phyloP scores from a whole-genome alignment of 352 stramenopile genomes.

The Heterotrichella gracilis region DNA sequence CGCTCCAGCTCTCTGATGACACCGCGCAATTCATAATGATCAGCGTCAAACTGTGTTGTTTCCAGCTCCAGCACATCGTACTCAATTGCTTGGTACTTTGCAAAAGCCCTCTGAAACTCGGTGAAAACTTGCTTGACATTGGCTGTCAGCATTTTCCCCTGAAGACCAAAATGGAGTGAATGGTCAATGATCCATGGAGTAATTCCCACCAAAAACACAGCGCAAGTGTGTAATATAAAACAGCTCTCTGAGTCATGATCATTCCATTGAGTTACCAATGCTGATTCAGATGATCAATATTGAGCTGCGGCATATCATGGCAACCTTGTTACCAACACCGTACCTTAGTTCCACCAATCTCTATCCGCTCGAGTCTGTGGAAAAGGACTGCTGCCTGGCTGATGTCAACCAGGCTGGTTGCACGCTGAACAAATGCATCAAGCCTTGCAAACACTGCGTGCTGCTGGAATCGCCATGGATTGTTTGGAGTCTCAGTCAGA shows the following conservation, averaged over 20 bases:
- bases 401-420: conserved; percentile 79
- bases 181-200: too few species aligned
- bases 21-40: conserved; percentile 79
- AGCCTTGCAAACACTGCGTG: conserved; percentile 79
- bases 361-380: conserved; percentile 73
- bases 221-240: too few species aligned
- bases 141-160: conserved; percentile 50
- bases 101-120: conserved; percentile 64
- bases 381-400: conserved; percentile 91
- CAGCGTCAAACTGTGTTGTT: conserved; percentile 73
- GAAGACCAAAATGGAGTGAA: too few species aligned
- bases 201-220: too few species aligned
- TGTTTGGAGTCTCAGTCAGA: conserved; percentile 71
- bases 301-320: too few species aligned
- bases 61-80: conserved; percentile 91
- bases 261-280: too few species aligned
- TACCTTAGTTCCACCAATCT: conserved; percentile 39
- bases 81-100: conserved; percentile 64
- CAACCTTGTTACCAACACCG: too few species aligned
- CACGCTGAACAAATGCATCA: conserved; percentile 77
- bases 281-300: too few species aligned
- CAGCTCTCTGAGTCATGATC: too few species aligned
- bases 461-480: conserved; percentile 83
- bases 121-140: conserved; percentile 66
- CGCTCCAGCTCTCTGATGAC: conserved; percentile 89